These are phyloP conservation scores for Hypoxylon sp. DNA, from an alignment of 2,329 filamentous ascomycete species.

Conservation along the genomic window DNA sequence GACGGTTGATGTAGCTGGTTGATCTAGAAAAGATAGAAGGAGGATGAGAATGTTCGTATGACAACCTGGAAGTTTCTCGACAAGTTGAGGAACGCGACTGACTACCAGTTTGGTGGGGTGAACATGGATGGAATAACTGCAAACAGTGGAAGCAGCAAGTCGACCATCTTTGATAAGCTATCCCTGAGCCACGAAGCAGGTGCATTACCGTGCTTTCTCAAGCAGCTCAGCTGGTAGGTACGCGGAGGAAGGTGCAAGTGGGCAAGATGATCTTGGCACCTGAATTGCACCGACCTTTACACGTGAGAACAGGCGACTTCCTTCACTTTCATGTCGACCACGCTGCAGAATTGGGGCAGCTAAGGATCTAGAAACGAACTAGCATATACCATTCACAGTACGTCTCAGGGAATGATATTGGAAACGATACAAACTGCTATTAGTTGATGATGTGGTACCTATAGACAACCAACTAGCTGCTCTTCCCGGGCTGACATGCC, in stretches of 20 bases:
- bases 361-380: not conserved
- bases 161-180: not conserved
- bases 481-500: not conserved
- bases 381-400: not conserved
- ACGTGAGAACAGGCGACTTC: not conserved
- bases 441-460: not conserved
- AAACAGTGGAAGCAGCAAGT: not conserved
- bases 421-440: not conserved
- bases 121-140: not conserved
- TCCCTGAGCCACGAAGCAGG: not conserved
- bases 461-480: not conserved
- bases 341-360: not conserved
- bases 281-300: not conserved
- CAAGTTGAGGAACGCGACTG: not conserved
- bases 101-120: not conserved
- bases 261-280: no score
- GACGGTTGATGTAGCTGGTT: not conserved
- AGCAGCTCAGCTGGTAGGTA: not conserved
- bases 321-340: not conserved
- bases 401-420: not conserved
- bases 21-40: not conserved
- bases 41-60: not conserved
- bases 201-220: not conserved
- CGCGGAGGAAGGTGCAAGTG: not conserved
- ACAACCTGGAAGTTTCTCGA: no score